Conservation (phyloP, 139 green algal species). For the Picochlorum sp. region DNA sequence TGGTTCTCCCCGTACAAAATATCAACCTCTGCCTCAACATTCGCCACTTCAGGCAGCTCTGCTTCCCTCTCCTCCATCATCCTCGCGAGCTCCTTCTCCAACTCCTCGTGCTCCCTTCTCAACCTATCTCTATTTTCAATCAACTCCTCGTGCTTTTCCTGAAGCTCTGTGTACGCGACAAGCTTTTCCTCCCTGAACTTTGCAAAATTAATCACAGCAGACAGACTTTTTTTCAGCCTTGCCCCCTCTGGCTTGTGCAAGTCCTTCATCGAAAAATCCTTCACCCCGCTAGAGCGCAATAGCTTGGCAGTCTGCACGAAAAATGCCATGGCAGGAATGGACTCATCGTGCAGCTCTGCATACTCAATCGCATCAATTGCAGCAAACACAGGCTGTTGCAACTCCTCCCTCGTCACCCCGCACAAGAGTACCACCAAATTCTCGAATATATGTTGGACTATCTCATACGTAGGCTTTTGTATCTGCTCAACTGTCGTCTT, state of each 20-base stretch:
- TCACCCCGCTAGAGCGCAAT: constrained; percentile 59
- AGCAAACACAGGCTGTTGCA: constrained; percentile 76
- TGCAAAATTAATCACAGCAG: constrained; percentile 90
- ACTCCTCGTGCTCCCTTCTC: constrained; percentile 33
- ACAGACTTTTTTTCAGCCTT: constrained; percentile 66
- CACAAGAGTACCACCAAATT: constrained; percentile 60
- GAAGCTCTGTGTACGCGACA: constrained; percentile 53
- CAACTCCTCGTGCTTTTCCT: constrained; percentile 32
- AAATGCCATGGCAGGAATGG: constrained; percentile 72
- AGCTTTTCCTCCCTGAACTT: constrained; percentile 92
- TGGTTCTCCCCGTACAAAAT: constrained; percentile 47
- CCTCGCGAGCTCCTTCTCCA: constrained; percentile 43
- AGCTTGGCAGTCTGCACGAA: constrained; percentile 53
- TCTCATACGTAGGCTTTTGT: constrained; percentile 69
- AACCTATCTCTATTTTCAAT: constrained; percentile 33
- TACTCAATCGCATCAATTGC: constrained; percentile 79
- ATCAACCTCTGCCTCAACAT: constrained; percentile 44
- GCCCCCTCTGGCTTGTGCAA: constrained; percentile 78
- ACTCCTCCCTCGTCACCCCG: constrained; percentile 71
- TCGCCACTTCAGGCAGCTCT: constrained; percentile 38
- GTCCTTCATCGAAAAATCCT: constrained; percentile 80
- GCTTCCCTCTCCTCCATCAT: constrained; percentile 37
- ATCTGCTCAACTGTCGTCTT: constrained; percentile 50
- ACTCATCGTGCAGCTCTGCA: constrained; percentile 90
- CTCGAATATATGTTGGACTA: constrained; percentile 66